Conservation (phyloP, 1,284 basidiomycete species). For the Papiliotrema terrestris region DNA sequence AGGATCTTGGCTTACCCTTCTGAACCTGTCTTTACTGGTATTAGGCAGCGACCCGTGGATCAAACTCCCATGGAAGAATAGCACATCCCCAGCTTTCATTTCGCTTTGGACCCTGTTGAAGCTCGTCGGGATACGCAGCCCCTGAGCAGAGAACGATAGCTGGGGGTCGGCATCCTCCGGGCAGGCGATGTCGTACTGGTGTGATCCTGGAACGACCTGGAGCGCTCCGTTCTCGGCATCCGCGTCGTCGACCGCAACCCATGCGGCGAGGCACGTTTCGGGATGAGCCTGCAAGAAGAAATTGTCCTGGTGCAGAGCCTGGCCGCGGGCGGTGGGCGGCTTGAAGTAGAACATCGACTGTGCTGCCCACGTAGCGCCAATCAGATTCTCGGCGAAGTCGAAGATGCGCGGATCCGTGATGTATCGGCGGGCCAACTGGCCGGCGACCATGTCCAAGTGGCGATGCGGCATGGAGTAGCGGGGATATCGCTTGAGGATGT, state of each 20-base stretch:
- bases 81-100: constrained; percentile 11
- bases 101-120: background rate
- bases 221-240: constrained; percentile 12
- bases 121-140: background rate
- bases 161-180: background rate
- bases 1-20: constrained; percentile 1
- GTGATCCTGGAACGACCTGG: constrained; percentile 11
- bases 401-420: constrained; percentile 7
- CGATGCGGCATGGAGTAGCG: constrained; percentile 10
- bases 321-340: constrained; percentile 12
- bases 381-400: background rate
- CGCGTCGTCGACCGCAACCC: constrained; percentile 11
- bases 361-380: constrained; percentile 6
- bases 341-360: constrained; percentile 18
- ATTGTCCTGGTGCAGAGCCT: constrained; percentile 16
- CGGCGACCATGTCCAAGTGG: background rate
- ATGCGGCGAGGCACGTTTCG: constrained; percentile 12
- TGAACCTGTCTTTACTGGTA: constrained; percentile 6
- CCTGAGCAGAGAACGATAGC: background rate
- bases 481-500: constrained; percentile 7
- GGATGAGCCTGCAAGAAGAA: constrained; percentile 5
- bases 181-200: constrained; percentile 7
- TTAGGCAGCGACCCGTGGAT: constrained; percentile 12
- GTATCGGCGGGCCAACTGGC: background rate
- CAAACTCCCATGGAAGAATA: constrained; percentile 11